Evolutionary conservation across 352 stramenopile genomes (phyloP).

Genomic region (Globisporangium nagaii): DNA sequence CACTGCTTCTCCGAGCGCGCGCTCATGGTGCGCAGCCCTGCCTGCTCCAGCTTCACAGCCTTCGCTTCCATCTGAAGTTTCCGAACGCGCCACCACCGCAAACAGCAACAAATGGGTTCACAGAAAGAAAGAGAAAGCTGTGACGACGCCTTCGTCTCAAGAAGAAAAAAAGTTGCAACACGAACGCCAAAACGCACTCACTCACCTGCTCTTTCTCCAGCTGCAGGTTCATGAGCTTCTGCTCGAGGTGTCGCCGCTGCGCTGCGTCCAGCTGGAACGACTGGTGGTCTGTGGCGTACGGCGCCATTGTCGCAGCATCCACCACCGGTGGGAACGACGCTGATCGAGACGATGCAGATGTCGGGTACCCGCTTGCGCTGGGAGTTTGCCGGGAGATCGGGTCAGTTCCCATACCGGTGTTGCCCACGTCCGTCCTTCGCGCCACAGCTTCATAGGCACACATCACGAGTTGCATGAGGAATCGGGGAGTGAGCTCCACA

Average conservation of each 20-base stretch:
- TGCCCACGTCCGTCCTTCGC: constrained; percentile 9
- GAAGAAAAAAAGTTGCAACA: background rate
- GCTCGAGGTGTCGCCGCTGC: constrained; percentile 34
- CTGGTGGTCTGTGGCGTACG: constrained; percentile 43
- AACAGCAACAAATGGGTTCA: background rate
- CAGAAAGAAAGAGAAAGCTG: background rate
- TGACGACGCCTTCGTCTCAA: background rate
- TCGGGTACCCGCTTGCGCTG: background rate
- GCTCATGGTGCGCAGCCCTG: constrained; percentile 35
- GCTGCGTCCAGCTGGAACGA: constrained; percentile 30
- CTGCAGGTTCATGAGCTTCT: constrained; percentile 33
- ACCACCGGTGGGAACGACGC: constrained; percentile 7
- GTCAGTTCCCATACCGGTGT: background rate
- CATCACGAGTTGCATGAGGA: background rate
- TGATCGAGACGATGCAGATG: background rate
- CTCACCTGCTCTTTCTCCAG: constrained; percentile 43
- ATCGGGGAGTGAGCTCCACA: no score
- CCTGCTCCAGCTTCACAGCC: constrained; percentile 35
- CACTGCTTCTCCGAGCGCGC: constrained; percentile 27
- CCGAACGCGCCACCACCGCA: background rate
- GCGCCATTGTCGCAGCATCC: constrained; percentile 3
- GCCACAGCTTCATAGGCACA: constrained; percentile 4
- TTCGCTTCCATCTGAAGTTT: constrained; percentile 30
- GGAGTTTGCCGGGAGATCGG: background rate
- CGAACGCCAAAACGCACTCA: background rate